Conservation (phyloP, 139 green algal species). For the Chlorella sp. region DNA sequence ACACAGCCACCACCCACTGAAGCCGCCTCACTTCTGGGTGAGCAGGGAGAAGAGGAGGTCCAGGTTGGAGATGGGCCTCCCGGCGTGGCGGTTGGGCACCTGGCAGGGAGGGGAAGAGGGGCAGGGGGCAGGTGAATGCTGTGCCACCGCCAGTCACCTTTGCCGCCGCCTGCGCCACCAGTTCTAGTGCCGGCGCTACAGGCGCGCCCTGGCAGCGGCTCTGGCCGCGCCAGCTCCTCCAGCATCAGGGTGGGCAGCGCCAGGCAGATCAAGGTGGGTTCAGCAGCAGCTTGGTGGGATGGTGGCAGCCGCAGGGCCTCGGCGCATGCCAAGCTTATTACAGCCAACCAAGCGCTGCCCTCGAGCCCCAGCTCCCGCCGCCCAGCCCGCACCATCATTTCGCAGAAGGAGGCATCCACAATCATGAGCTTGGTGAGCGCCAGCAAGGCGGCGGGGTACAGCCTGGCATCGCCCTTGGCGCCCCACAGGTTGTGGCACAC, state of each 20-base stretch:
- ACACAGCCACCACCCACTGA: neutral
- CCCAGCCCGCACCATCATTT: constrained; percentile 2
- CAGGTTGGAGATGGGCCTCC: constrained; percentile 66
- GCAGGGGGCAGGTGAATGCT: neutral
- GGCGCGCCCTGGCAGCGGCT: no score
- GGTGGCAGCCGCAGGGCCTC: no score
- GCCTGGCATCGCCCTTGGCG: constrained; percentile 35
- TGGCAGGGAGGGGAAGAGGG: neutral
- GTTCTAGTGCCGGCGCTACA: no score
- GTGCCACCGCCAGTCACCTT: no score
- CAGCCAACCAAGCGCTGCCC: no score
- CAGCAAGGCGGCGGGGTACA: constrained; percentile 80
- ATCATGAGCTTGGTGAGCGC: constrained; percentile 93
- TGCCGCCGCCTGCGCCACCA: no score
- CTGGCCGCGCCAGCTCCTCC: no score
- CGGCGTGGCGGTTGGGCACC: constrained; percentile 32
- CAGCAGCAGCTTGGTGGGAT: no score
- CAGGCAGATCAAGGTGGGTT: no score
- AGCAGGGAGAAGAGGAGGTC: constrained; percentile 81
- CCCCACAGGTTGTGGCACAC: constrained; percentile 63
- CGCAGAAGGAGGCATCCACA: constrained; percentile 82
- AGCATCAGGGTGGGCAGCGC: no score
- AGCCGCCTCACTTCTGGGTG: neutral
- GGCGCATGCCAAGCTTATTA: no score
- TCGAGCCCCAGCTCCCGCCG: no score